Evolutionary conservation across 2,329 filamentous ascomycete species (phyloP).

Genomic region (Colletotrichum zoysiae): DNA sequence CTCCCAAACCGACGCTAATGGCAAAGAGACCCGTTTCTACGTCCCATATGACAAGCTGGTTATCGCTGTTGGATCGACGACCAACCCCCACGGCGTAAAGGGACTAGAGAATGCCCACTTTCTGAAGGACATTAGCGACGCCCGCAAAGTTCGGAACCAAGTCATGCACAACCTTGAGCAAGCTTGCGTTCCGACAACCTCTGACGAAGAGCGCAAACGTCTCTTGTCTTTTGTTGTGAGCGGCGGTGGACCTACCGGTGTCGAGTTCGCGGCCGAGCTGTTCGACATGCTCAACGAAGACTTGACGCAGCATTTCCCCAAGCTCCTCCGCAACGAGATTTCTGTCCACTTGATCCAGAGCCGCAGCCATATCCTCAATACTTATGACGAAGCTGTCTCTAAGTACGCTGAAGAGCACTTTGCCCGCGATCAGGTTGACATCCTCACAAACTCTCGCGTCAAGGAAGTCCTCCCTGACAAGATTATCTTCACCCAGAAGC

Average conservation of each 20-base stretch:
- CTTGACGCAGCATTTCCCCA: conserved; percentile 84
- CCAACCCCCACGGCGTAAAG: conserved; percentile 95
- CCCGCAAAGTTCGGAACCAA: conserved; percentile 87
- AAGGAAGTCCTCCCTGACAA: conserved; percentile 87
- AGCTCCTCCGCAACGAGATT: conserved; percentile 94
- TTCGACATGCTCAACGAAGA: conserved; percentile 98
- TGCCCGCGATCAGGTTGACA: conserved; percentile 88
- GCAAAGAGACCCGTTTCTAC: conserved; percentile 86
- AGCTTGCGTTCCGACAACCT: conserved; percentile 92
- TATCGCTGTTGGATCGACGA: conserved; percentile 89
- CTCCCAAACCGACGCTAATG: conserved; percentile 76
- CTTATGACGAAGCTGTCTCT: conserved; percentile 95
- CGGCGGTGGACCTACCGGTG: conserved; percentile 94
- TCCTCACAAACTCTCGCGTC: conserved; percentile 93
- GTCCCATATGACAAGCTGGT: conserved; percentile 98
- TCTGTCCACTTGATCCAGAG: conserved; percentile 98
- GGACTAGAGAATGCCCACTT: conserved; percentile 95
- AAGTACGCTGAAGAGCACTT: conserved; percentile 93
- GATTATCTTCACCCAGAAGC: conserved; percentile 90
- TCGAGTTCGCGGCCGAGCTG: conserved; percentile 96
- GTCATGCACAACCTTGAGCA: conserved; percentile 91
- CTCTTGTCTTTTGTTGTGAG: conserved; percentile 96
- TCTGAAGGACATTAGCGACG: conserved; percentile 94
- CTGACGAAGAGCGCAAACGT: conserved; percentile 86
- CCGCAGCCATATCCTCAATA: conserved; percentile 94